phyloP scores from a whole-genome alignment of 164 flowering plant species.

The Dillenia suffruticosa region DNA sequence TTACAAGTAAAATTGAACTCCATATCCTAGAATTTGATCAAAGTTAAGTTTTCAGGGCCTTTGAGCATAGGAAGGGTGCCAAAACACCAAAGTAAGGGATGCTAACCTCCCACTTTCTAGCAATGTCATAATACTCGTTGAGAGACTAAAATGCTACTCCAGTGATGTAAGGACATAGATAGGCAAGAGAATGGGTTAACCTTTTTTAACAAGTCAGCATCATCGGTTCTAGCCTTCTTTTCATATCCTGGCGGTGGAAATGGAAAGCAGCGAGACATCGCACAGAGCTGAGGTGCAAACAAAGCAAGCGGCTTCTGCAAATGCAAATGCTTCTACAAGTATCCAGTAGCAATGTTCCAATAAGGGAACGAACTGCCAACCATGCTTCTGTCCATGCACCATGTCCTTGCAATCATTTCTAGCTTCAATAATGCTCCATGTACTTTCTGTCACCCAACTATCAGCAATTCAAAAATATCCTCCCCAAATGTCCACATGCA shows the following conservation, averaged over 20 bases:
- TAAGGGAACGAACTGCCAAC: constrained; percentile 47
- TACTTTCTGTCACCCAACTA: constrained; percentile 12
- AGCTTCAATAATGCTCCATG: constrained; percentile 42
- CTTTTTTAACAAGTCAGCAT: constrained; percentile 58
- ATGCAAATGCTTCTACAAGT: constrained; percentile 25
- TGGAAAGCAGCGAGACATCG: constrained; percentile 99
- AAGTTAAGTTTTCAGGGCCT: not conserved
- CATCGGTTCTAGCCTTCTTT: constrained; percentile 58
- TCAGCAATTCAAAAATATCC: constrained; percentile 8
- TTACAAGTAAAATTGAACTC: too few relatives aligned
- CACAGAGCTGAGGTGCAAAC: constrained; percentile 27
- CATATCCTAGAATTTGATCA: too few relatives aligned
- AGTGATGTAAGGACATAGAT: not conserved
- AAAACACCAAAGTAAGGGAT: not conserved
- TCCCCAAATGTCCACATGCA: not conserved
- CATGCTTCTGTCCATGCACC: constrained; percentile 77
- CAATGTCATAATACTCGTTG: too few relatives aligned
- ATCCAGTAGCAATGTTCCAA: constrained; percentile 37
- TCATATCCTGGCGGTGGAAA: constrained; percentile 98
- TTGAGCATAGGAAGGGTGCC: not conserved
- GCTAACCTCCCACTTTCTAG: too few relatives aligned
- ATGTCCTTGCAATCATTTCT: constrained; percentile 75
- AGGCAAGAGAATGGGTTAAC: constrained; percentile 24
- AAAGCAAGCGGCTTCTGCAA: constrained; percentile 20
- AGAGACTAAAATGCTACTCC: too few relatives aligned